These are phyloP conservation scores for Glycine tomentella DNA, from an alignment of 306 rosid genomes.

Conservation along the genomic window DNA sequence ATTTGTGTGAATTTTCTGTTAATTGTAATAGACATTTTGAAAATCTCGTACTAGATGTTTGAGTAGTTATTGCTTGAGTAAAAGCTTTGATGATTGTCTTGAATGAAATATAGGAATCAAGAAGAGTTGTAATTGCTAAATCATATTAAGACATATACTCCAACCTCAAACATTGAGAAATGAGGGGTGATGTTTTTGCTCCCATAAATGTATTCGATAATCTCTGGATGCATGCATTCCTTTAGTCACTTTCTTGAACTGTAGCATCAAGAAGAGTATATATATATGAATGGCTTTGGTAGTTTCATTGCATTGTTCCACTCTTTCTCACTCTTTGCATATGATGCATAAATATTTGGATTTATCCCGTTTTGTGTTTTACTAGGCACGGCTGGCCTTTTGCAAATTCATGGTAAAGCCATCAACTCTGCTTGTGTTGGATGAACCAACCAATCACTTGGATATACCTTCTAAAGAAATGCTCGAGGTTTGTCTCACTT, in stretches of 20 bases:
- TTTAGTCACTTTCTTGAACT: conserved; percentile 35
- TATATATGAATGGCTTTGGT: neutral
- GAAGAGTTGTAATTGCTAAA: conserved; percentile 16
- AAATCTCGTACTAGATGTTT: conserved; percentile 18
- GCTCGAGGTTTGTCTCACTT: conserved; percentile 78
- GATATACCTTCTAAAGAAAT: conserved; percentile 98
- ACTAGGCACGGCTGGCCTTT: conserved; percentile 92
- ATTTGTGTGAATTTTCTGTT: conserved; percentile 36
- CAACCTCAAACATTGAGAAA: conserved; percentile 16
- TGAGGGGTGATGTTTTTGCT: conserved; percentile 4
- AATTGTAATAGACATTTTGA: conserved; percentile 26
- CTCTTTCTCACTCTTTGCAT: conserved; percentile 29
- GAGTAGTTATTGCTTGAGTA: conserved; percentile 27
- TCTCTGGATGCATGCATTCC: conserved; percentile 5
- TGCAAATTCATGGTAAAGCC: conserved; percentile 99
- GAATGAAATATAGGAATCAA: conserved; percentile 26
- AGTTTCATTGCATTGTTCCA: neutral
- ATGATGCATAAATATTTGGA: conserved; percentile 34
- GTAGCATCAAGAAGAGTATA: conserved; percentile 9
- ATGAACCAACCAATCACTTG: conserved; percentile 98
- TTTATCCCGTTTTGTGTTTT: conserved; percentile 45
- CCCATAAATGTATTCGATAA: neutral
- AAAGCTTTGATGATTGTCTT: conserved; percentile 36
- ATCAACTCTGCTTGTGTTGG: conserved; percentile 84
- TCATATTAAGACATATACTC: conserved; percentile 25